These are phyloP conservation scores for Sporothrix schenckii DNA, from an alignment of 2,329 filamentous ascomycete species.

Conservation along the genomic window DNA sequence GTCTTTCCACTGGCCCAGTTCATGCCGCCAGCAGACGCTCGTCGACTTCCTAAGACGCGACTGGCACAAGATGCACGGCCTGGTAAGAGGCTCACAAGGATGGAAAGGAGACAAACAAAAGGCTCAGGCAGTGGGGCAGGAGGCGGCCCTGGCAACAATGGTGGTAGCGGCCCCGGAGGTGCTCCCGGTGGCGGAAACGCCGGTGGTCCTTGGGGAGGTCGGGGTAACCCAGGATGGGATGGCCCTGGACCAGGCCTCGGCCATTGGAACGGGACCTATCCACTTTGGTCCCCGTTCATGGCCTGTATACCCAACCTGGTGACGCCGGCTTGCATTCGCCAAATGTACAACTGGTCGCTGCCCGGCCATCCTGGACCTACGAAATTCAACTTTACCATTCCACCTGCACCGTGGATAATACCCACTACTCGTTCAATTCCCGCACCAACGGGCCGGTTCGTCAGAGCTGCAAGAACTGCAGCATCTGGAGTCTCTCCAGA, in stretches of 20 bases:
- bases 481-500: too few relatives aligned
- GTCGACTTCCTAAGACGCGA: not conserved
- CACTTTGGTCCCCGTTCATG: not conserved
- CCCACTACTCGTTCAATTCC: not conserved
- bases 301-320: slow-evolving; percentile 44
- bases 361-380: not conserved
- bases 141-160: not conserved
- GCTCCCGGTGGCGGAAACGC: not conserved
- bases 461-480: not conserved
- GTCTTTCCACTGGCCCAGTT: slow-evolving; percentile 56
- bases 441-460: not conserved
- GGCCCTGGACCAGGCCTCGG: not conserved
- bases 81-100: not conserved
- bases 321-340: slow-evolving; percentile 47
- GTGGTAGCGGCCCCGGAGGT: not conserved
- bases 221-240: not conserved
- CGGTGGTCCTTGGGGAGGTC: not conserved
- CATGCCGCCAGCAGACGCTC: slow-evolving; percentile 45
- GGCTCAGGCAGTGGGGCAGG: not conserved
- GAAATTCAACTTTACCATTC: not conserved
- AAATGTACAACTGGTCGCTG: slow-evolving; percentile 51
- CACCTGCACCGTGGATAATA: not conserved
- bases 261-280: slow-evolving; percentile 37
- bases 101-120: not conserved
- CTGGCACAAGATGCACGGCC: not conserved